Evolutionary conservation across 495 filamentous ascomycete genomes (phyloP).

Genomic region (Aspergillus conjunctus): DNA sequence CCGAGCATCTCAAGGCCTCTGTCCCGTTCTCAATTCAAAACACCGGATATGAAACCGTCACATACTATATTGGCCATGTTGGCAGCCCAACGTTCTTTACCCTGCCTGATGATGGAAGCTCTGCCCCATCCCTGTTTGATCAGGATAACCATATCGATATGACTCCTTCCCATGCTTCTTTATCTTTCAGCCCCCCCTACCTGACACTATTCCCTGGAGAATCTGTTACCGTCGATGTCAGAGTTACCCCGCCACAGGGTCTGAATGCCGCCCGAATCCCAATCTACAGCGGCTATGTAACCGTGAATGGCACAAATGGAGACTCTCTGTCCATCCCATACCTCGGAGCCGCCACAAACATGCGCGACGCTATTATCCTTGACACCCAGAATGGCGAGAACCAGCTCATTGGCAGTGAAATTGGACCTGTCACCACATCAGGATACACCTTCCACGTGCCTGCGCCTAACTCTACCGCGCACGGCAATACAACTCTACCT

Average conservation of each 20-base stretch:
- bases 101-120: not conserved
- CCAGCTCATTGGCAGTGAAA: not conserved
- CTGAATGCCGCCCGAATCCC: not conserved
- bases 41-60: not conserved
- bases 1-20: not conserved
- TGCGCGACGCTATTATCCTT: not conserved
- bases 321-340: not conserved
- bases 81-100: not conserved
- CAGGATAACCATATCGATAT: not conserved
- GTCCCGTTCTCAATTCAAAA: not conserved
- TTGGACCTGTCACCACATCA: not conserved
- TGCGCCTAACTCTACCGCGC: not conserved
- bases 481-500: not conserved
- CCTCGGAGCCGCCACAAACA: not conserved
- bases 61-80: not conserved
- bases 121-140: not conserved
- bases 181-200: not conserved
- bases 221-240: not conserved
- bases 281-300: not conserved
- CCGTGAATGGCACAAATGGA: not conserved
- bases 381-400: not conserved
- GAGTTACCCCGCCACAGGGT: not conserved
- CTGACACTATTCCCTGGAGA: not conserved
- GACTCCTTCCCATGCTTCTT: no score
- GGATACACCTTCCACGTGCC: not conserved